phyloP scores from a whole-genome alignment of 768 basidiomycete genomes.

The Auriscalpium microsporum region DNA sequence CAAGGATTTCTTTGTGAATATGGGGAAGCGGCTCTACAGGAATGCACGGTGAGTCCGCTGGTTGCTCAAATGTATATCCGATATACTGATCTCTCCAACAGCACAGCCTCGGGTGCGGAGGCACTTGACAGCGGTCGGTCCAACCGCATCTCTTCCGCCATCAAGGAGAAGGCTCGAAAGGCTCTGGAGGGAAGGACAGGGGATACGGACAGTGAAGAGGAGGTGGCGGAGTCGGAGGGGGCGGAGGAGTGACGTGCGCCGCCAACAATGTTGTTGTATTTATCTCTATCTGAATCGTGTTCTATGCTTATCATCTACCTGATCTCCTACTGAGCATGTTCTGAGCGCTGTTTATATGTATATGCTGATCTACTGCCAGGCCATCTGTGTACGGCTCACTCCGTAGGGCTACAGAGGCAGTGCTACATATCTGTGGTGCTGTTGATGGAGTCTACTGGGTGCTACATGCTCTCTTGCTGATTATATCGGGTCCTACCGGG shows the following conservation, averaged over 20 bases:
- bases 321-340: background rate
- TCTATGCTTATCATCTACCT: background rate
- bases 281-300: background rate
- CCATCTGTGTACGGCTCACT: no score
- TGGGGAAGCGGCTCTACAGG: background rate
- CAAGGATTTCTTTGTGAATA: background rate
- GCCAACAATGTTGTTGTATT: background rate
- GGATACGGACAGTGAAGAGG: background rate
- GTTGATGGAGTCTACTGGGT: background rate
- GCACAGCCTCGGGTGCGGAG: background rate
- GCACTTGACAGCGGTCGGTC: background rate
- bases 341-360: background rate
- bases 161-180: background rate
- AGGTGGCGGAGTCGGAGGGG: background rate
- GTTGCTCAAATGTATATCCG: background rate
- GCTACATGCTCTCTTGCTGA: background rate
- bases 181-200: background rate
- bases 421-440: background rate
- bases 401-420: no score
- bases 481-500: background rate
- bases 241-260: background rate
- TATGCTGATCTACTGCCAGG: background rate
- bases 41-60: background rate
- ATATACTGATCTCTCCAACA: background rate
- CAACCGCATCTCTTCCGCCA: background rate